Conservation (phyloP, 306 rosid genomes). For the Acacia crassicarpa region DNA sequence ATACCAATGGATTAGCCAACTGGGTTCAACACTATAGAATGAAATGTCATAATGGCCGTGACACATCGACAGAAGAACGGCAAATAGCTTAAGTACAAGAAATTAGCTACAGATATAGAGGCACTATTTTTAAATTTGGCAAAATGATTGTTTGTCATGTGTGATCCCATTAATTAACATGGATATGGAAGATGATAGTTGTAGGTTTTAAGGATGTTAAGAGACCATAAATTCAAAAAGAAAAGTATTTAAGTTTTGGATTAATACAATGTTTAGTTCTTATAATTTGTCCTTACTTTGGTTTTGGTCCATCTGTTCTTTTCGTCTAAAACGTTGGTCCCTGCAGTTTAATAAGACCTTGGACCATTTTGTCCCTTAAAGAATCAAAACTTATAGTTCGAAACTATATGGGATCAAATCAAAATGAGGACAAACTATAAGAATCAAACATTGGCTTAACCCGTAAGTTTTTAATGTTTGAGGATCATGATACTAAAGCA, state of each 20-base stretch:
- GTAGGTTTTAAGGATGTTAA: background rate
- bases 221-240: background rate
- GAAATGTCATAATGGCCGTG: background rate
- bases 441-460: too few relatives aligned
- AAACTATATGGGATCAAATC: too few relatives aligned
- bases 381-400: too few relatives aligned
- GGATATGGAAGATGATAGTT: conserved; percentile 8
- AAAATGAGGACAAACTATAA: too few relatives aligned
- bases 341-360: too few relatives aligned
- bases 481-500: conserved; percentile 6
- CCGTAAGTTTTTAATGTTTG: background rate
- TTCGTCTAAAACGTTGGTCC: too few relatives aligned
- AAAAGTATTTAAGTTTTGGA: background rate
- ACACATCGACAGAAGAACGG: background rate
- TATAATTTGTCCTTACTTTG: too few relatives aligned
- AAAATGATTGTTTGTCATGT: background rate
- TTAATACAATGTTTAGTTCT: too few relatives aligned
- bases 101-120: background rate
- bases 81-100: background rate
- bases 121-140: background rate
- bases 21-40: background rate
- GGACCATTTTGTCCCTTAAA: too few relatives aligned
- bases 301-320: too few relatives aligned
- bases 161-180: background rate
- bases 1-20: conserved; percentile 24